phyloP scores from a whole-genome alignment of 495 filamentous ascomycete genomes.

The Cercophora samala region DNA sequence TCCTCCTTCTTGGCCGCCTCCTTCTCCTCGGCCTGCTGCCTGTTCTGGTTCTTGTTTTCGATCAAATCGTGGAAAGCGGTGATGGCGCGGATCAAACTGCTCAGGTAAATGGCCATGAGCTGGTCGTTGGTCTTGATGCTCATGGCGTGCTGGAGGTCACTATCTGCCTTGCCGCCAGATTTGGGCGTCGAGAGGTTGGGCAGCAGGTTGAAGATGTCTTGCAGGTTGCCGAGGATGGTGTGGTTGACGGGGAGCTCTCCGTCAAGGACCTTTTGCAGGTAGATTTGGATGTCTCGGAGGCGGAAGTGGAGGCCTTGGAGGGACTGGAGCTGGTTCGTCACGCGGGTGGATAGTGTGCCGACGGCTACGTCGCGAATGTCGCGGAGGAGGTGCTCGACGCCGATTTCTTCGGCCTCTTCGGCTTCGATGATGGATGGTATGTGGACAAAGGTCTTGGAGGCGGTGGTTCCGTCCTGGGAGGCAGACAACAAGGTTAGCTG shows the following conservation, averaged over 20 bases:
- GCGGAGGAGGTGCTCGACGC: constrained; percentile 94
- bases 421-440: constrained; percentile 99
- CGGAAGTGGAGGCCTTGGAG: constrained; percentile 94
- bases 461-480: constrained; percentile 89
- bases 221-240: constrained; percentile 92
- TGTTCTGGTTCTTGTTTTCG: constrained; percentile 99
- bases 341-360: constrained; percentile 94
- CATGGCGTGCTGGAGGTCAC: constrained; percentile 89
- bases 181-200: constrained; percentile 88
- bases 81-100: constrained; percentile 92
- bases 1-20: constrained; percentile 68
- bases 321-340: constrained; percentile 96
- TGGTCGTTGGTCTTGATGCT: constrained; percentile 99
- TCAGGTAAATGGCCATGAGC: constrained; percentile 95
- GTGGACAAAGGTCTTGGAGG: constrained; percentile 95
- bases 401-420: constrained; percentile 98
- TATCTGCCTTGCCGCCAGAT: constrained; percentile 53
- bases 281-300: constrained; percentile 89
- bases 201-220: constrained; percentile 98
- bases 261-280: constrained; percentile 93
- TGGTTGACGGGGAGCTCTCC: constrained; percentile 93
- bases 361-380: constrained; percentile 98
- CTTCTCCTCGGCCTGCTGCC: constrained; percentile 93
- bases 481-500: neutral
- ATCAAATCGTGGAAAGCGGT: constrained; percentile 99